These are phyloP conservation scores for Suhomyces faveliae DNA, from an alignment of 805 yeast species.

Conservation along the genomic window DNA sequence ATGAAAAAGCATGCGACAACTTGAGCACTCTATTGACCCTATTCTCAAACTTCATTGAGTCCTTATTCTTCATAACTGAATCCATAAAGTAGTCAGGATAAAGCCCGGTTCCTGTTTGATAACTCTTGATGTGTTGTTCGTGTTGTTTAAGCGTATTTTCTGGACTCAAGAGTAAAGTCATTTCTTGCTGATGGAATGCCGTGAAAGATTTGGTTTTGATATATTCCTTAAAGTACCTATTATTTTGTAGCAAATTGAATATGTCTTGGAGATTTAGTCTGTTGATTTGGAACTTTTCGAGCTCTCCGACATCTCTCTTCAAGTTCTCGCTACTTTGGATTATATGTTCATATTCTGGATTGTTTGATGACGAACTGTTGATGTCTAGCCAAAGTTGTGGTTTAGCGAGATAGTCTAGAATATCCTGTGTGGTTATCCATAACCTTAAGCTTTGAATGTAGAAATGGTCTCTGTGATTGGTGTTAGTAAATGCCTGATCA, in stretches of 20 bases:
- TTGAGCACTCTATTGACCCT: neutral
- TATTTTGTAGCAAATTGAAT: slow-evolving; percentile 20
- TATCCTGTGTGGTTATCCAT: slow-evolving; percentile 28
- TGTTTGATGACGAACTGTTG: neutral
- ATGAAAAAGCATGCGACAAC: neutral
- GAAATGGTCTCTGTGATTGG: slow-evolving; percentile 21
- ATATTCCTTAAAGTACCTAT: slow-evolving; percentile 26
- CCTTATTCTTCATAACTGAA: slow-evolving; percentile 16
- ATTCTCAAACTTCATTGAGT: neutral
- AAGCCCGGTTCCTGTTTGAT: slow-evolving; percentile 20
- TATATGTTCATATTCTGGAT: neutral
- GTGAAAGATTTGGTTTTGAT: slow-evolving; percentile 23
- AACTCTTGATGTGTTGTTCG: slow-evolving; percentile 10
- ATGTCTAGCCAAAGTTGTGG: slow-evolving; percentile 22
- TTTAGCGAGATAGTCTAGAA: slow-evolving; percentile 26
- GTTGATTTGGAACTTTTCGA: neutral
- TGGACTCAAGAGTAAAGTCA: slow-evolving; percentile 15
- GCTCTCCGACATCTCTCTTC: neutral
- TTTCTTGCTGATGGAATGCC: slow-evolving; percentile 27
- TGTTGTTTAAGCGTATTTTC: neutral
- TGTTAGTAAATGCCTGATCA: slow-evolving; percentile 19
- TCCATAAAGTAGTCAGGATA: slow-evolving; percentile 29
- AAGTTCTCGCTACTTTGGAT: neutral
- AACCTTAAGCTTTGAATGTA: slow-evolving; percentile 33
- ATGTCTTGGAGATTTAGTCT: slow-evolving; percentile 4